Base-by-base conservation (phyloP, 1,284 basidiomycete genomes). In the Trichosporon sp. region DNA sequence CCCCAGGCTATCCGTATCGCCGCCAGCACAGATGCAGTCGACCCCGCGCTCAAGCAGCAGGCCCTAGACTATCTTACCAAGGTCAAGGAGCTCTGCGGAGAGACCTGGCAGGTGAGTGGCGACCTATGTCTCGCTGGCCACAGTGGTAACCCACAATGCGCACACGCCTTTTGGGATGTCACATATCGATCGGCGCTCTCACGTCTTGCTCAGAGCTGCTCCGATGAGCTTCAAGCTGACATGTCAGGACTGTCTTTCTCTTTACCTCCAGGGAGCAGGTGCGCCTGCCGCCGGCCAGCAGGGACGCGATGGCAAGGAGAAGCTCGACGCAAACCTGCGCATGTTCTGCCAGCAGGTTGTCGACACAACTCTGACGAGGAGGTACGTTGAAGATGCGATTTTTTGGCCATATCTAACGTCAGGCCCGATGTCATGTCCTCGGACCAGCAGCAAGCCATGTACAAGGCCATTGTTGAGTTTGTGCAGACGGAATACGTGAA, bases 241-340 rank as follows among this genome's bases (percentile, higher is more conserved):
- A 19, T 12, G 21, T 1, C 68, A 85, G 84, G 82, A 84, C 68
- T 84, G 83, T 69, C 75, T 85, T 35, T 74, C 81, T 4, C 77
- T 85, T 32, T 85, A 84, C 71, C 76, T 85, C 4, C 82, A 84
- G 74, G 84, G 84, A n/a, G 83, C 83, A 2, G 84, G 84, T 37
- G 72, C 77, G 7, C 71, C 78, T 2, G 76, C 76, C 1, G 67
- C 74, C 1, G 65, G 73, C 0, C 71, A 73, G 1, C 63, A 74
- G 2, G 84, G 84, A 12, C 78, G 78, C 69, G 84, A 85, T 76
- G 84, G 84, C 40, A 84, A 85, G 73, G 76, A 81, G 64, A 83
- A 84, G 77, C 77, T 83, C 40, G 78, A 79, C 8, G 78, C 77
- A 6, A 81, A 83, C 59, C 71, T 84, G 63, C 76, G 84, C 65